phyloP scores from a whole-genome alignment of 148 eudicot species.

The Vaccinium macrocarpon region DNA sequence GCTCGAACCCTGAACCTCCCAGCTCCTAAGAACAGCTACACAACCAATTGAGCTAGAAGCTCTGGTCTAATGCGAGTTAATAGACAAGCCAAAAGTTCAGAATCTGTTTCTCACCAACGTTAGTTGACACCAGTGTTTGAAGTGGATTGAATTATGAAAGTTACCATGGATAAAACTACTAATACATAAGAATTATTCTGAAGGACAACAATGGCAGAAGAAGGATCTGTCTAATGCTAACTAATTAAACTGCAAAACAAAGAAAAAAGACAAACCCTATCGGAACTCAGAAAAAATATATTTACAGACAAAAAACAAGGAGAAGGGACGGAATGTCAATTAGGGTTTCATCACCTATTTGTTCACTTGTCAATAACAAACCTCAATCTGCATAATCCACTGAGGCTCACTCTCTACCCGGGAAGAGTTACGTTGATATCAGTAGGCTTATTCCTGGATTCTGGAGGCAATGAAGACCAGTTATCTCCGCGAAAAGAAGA shows the following conservation, averaged over 20 bases:
- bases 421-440: conserved; percentile 49
- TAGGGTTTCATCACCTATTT: conserved; percentile 8
- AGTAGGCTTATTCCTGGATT: conserved; percentile 41
- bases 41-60: too few species aligned
- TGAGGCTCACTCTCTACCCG: conserved; percentile 12
- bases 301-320: conserved; percentile 14
- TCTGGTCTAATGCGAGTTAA: too few species aligned
- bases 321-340: conserved; percentile 15
- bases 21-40: too few species aligned
- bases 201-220: conserved; percentile 8
- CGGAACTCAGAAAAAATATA: background rate
- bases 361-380: conserved; percentile 28
- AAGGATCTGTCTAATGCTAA: conserved; percentile 18
- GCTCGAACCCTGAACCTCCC: too few species aligned
- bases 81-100: background rate
- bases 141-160: background rate
- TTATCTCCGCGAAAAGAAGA: conserved; percentile 54
- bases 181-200: conserved; percentile 15
- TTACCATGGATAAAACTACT: background rate
- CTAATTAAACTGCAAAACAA: conserved; percentile 11
- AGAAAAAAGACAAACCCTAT: conserved; percentile 11
- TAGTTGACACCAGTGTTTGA: background rate
- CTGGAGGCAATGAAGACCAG: conserved; percentile 46
- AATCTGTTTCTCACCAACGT: background rate
- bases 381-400: conserved; percentile 1